These are phyloP conservation scores for Pezicula radicicola DNA, from an alignment of 2,329 filamentous ascomycete genomes.

Conservation along the genomic window DNA sequence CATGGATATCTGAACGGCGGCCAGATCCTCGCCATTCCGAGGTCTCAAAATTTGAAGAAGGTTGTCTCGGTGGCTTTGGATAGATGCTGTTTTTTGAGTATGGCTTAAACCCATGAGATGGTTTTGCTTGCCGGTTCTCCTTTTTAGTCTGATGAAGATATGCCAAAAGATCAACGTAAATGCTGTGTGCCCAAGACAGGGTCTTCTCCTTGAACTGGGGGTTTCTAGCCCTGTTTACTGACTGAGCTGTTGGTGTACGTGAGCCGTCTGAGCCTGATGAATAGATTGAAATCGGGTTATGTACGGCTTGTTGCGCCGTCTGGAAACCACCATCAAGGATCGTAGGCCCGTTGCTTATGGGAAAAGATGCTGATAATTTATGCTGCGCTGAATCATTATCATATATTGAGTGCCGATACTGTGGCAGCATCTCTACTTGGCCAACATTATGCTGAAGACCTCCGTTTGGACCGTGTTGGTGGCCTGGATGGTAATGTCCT, in stretches of 20 bases:
- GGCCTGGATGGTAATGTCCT: slow-evolving; percentile 29
- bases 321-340: slow-evolving; percentile 1
- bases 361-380: slow-evolving; percentile 1
- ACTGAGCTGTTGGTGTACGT: slow-evolving; percentile 18
- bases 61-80: slow-evolving; percentile 40
- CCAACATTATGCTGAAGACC: slow-evolving; percentile 8
- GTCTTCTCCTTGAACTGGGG: slow-evolving; percentile 65
- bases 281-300: slow-evolving; percentile 5
- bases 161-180: slow-evolving; percentile 68
- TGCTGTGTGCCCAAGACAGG: slow-evolving; percentile 66
- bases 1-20: not conserved
- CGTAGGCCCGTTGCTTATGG: not conserved
- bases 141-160: slow-evolving; percentile 61
- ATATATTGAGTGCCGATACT: slow-evolving; percentile 8
- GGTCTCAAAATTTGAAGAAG: slow-evolving; percentile 18
- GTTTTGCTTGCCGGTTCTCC: slow-evolving; percentile 34
- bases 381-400: slow-evolving; percentile 7
- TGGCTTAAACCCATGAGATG: slow-evolving; percentile 28
- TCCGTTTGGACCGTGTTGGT: slow-evolving; percentile 7
- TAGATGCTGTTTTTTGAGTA: slow-evolving; percentile 51
- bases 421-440: slow-evolving; percentile 8
- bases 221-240: slow-evolving; percentile 24
- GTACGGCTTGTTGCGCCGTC: slow-evolving; percentile 2
- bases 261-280: slow-evolving; percentile 13
- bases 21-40: slow-evolving; percentile 13